Evolutionary conservation across 2,329 filamentous ascomycete genomes (phyloP).

Genomic region (Colletotrichum lentis): DNA sequence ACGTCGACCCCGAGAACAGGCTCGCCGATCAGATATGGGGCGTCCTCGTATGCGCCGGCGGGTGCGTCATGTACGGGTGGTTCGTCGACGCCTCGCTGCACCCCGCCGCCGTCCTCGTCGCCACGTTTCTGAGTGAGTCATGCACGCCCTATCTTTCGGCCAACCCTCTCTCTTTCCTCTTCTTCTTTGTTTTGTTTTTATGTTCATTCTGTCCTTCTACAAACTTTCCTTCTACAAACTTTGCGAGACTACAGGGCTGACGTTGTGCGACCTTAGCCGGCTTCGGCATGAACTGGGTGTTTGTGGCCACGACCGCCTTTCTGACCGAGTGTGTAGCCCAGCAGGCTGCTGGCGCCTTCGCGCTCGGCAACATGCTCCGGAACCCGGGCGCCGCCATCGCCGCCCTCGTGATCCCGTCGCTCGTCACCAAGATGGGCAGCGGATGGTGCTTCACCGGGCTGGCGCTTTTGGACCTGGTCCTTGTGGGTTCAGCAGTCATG

Average conservation of each 20-base stretch:
- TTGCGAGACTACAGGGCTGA: slow-evolving; percentile 4
- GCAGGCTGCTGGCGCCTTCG: slow-evolving; percentile 52
- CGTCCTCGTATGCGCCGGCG: slow-evolving; percentile 49
- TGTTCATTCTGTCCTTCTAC: no score
- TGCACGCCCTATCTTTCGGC: neutral
- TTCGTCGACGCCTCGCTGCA: slow-evolving; percentile 45
- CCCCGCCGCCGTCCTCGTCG: slow-evolving; percentile 43
- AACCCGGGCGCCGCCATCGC: slow-evolving; percentile 52
- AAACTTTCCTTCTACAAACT: neutral
- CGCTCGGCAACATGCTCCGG: slow-evolving; percentile 51
- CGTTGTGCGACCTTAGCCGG: slow-evolving; percentile 41
- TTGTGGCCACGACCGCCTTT: slow-evolving; percentile 53
- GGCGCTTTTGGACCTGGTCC: slow-evolving; percentile 44
- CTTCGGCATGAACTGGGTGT: slow-evolving; percentile 52
- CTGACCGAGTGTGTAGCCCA: slow-evolving; percentile 51
- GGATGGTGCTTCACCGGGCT: slow-evolving; percentile 53
- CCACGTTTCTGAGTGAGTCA: slow-evolving; percentile 45
- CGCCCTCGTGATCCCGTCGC: slow-evolving; percentile 47
- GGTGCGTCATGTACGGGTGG: slow-evolving; percentile 54
- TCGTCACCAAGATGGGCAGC: slow-evolving; percentile 48
- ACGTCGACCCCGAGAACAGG: slow-evolving; percentile 49
- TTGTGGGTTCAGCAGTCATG: slow-evolving; percentile 41
- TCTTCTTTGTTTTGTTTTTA: no score
- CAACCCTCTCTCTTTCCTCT: neutral
- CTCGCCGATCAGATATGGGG: slow-evolving; percentile 52